Percentiles rank a stretch among this genome's conserved stretches.
These are phyloP conservation scores for Caryopteris hybrid DNA, from an alignment of 305 asterid species.

Conservation along the genomic window DNA sequence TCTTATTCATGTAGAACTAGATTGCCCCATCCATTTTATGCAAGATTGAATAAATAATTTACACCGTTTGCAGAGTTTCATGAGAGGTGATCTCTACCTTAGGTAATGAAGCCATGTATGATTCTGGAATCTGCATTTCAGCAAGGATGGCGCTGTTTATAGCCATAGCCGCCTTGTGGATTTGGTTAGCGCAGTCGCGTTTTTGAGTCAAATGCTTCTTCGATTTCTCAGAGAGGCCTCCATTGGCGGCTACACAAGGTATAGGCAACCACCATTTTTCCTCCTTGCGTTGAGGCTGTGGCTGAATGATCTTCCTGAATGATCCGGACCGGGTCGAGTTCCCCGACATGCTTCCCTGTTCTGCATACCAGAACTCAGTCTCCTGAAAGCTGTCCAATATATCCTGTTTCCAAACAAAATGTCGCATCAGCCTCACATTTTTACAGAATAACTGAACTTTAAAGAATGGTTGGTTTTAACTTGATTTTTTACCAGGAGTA, in stretches of 20 bases:
- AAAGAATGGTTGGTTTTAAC: not conserved
- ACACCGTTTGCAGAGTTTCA: no score
- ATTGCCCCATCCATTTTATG: no score
- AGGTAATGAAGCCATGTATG: constrained; percentile 79
- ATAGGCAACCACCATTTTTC: constrained; percentile 96
- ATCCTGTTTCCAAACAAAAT: constrained; percentile 27
- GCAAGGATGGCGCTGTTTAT: constrained; percentile 66
- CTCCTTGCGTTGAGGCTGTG: constrained; percentile 53
- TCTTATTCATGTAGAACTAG: no score
- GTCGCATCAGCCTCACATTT: not conserved
- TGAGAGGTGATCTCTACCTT: no score
- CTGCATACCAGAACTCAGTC: constrained; percentile 52
- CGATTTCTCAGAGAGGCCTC: constrained; percentile 62
- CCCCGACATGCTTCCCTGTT: constrained; percentile 58
- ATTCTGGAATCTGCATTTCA: constrained; percentile 85
- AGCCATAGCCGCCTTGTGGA: constrained; percentile 91
- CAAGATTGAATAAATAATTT: no score
- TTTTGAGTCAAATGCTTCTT: constrained; percentile 60
- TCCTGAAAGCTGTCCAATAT: constrained; percentile 39
- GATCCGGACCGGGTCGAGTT: constrained; percentile 64
- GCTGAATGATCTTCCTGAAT: constrained; percentile 53
- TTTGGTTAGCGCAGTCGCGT: constrained; percentile 74
- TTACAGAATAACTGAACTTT: no score
- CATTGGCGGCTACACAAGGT: constrained; percentile 58
- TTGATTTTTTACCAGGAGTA: constrained; percentile 41